Base-by-base conservation (phyloP, 1,139 yeast genomes). In the Scheffersomyces illinoinensis region DNA sequence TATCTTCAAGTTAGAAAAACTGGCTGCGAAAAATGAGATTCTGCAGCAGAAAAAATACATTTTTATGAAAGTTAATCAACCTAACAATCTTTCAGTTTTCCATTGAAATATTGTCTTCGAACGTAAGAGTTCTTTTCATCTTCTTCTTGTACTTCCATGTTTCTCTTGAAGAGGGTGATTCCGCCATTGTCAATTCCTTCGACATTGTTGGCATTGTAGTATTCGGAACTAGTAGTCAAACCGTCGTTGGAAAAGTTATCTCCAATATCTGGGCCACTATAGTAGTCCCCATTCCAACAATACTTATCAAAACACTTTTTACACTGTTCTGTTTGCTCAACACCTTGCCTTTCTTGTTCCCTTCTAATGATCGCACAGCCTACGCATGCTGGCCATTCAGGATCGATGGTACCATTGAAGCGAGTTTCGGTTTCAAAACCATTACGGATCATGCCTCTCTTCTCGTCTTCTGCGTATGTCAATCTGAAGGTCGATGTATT, bases 331-430 rank as follows among this genome's bases (percentile, higher is more conserved):
- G 93, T 82, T 62, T 87, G 88, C n/a, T 82, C 79, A 47, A 81
- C 71, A 43, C 89, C 88, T 56, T 81, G 76, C 67, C 96, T 83
- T 76, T 92, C 96, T 70, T 89, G 89, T 58, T 89, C 86, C 72
- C 97, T 86, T 74, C 91, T 89, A 59, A 93, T 81, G 57, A 93
- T 85, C 7, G 98, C 98, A 79, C 98, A 93, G 1, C 93, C 91
- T 56, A 92, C 84, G 79, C 98, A 93, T 10, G 89, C 84, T 54
- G 84, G 80, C 89, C 93, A 93, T 57, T 89, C 89, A 5, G 78
- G 72, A 68, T 90, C 96, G 50, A 88, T 76, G 4, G 97, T 89
- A 50, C 86, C 76, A 70, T 92, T 92, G 65, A 83, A 82, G 70
- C 92, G 85, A 1, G 97, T 82, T 26, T 90, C 86, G 50, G 86